These are phyloP conservation scores for Discostella pseudostelligera DNA, from an alignment of 108 stramenopile genomes.

Conservation along the genomic window DNA sequence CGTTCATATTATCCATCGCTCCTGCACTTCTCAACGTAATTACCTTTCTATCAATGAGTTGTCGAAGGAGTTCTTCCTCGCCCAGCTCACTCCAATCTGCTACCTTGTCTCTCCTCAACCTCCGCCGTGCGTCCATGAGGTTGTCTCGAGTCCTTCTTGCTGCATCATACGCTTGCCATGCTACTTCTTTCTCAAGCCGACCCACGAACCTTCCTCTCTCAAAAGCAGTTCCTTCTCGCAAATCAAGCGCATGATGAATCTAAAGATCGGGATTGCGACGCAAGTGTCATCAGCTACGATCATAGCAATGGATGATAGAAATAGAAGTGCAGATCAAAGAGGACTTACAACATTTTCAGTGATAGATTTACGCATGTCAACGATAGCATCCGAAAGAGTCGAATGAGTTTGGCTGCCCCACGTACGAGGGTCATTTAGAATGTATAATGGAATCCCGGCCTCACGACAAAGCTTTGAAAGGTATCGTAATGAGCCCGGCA, in stretches of 20 bases:
- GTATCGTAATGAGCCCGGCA: constrained; percentile 72
- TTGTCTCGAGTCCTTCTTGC: constrained; percentile 55
- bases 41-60: constrained; percentile 52
- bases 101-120: constrained; percentile 31
- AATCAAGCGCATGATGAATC: constrained; percentile 46
- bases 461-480: constrained; percentile 68
- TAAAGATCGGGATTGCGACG: neutral
- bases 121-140: constrained; percentile 41
- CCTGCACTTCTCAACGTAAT: constrained; percentile 11
- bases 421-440: constrained; percentile 76
- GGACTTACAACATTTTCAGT: constrained; percentile 59
- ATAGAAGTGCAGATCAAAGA: constrained; percentile 25
- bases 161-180: constrained; percentile 64
- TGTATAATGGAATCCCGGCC: constrained; percentile 74
- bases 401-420: constrained; percentile 75
- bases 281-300: no score
- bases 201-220: constrained; percentile 70
- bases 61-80: constrained; percentile 46
- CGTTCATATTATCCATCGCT: neutral
- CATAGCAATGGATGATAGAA: neutral
- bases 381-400: constrained; percentile 55
- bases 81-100: constrained; percentile 72
- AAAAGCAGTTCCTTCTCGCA: constrained; percentile 71
- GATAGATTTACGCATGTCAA: constrained; percentile 61
- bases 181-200: constrained; percentile 67